Evolutionary conservation across 495 filamentous ascomycete genomes (phyloP).

Genomic region (Letharia lupina): DNA sequence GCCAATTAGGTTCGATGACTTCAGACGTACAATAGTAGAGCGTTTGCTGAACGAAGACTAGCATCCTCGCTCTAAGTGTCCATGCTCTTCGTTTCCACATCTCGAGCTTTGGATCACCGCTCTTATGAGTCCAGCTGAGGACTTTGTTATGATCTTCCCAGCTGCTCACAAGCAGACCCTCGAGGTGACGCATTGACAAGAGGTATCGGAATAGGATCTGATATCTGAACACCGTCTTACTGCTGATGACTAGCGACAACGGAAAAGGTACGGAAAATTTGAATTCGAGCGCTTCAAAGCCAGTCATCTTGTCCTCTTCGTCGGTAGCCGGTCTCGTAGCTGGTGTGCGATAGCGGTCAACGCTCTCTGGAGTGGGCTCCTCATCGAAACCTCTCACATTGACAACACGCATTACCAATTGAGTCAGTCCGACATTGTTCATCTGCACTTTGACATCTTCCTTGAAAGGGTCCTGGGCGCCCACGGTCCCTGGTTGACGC

Average conservation of each 20-base stretch:
- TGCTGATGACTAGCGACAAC: constrained; percentile 90
- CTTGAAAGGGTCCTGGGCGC: constrained; percentile 90
- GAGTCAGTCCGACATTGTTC: constrained; percentile 87
- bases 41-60: constrained; percentile 92
- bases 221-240: constrained; percentile 91
- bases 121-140: constrained; percentile 77
- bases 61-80: constrained; percentile 86
- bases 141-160: constrained; percentile 85
- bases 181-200: constrained; percentile 77
- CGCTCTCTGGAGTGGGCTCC: constrained; percentile 54
- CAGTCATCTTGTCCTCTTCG: constrained; percentile 76
- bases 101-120: constrained; percentile 65
- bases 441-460: constrained; percentile 95
- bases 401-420: constrained; percentile 90
- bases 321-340: constrained; percentile 43
- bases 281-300: constrained; percentile 84
- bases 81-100: constrained; percentile 88
- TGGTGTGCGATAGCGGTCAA: constrained; percentile 47
- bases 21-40: constrained; percentile 95
- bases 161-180: constrained; percentile 69
- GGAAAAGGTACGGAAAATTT: constrained; percentile 95
- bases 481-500: constrained; percentile 88
- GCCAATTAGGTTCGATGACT: constrained; percentile 97
- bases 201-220: constrained; percentile 93
- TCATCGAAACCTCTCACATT: constrained; percentile 91